Percentiles rank a stretch among this genome's conserved stretches.
phyloP scores from a whole-genome alignment of 495 filamentous ascomycete genomes.

The Evernia prunastri region DNA sequence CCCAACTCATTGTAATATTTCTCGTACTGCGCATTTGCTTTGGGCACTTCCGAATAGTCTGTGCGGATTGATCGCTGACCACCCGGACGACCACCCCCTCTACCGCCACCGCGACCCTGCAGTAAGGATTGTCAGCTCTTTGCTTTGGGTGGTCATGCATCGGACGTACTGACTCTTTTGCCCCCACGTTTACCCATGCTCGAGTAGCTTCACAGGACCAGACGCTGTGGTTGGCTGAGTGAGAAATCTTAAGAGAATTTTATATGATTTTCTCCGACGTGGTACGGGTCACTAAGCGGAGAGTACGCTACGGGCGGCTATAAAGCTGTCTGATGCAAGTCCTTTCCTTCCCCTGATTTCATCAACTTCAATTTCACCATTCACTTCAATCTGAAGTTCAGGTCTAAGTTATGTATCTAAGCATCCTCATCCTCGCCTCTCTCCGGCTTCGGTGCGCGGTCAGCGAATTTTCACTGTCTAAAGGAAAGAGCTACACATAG shows the following conservation, averaged over 20 bases:
- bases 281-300: too few species aligned
- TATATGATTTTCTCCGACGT: neutral
- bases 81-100: constrained; percentile 28
- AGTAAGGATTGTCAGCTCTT: neutral
- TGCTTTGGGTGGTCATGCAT: neutral
- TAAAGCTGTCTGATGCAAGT: neutral
- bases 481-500: too few species aligned
- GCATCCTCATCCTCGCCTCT: too few species aligned
- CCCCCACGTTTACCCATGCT: constrained; percentile 34
- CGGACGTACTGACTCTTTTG: constrained; percentile 31
- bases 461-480: too few species aligned
- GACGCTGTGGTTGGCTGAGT: neutral
- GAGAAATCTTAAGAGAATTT: constrained; percentile 1
- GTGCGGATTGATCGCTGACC: constrained; percentile 32
- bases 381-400: too few species aligned
- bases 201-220: neutral
- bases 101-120: constrained; percentile 27
- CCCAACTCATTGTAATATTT: constrained; percentile 73
- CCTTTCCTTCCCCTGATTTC: neutral
- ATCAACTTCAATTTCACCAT: neutral
- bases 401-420: too few species aligned
- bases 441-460: too few species aligned
- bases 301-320: constrained; percentile 2
- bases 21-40: constrained; percentile 72
- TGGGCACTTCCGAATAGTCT: constrained; percentile 53